These are phyloP conservation scores for Torulaspora pretoriensis DNA, from an alignment of 1,139 yeast genomes.

Conservation along the genomic window DNA sequence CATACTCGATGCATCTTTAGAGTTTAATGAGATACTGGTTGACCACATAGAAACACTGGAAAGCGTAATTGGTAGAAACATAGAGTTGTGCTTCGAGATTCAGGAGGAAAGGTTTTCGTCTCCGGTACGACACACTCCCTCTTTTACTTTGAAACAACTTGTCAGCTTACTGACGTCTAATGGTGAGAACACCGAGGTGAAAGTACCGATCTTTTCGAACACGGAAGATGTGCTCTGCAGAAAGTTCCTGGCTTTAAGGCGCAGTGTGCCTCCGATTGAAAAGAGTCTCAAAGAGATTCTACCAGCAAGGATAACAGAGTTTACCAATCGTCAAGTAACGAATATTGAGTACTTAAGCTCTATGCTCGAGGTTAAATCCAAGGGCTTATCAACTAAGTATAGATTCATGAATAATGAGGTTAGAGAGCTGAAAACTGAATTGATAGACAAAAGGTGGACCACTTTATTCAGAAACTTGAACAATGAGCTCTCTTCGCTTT, in stretches of 20 bases:
- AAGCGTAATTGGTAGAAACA: constrained; percentile 48
- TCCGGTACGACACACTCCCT: constrained; percentile 43
- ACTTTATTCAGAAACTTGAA: constrained; percentile 46
- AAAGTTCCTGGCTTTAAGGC: constrained; percentile 36
- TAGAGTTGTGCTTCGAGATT: constrained; percentile 40
- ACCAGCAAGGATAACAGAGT: constrained; percentile 48
- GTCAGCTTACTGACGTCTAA: constrained; percentile 40
- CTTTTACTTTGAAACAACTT: constrained; percentile 43
- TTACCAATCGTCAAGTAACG: constrained; percentile 24
- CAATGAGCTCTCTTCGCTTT: constrained; percentile 38
- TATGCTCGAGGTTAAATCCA: constrained; percentile 42
- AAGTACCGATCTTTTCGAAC: constrained; percentile 38
- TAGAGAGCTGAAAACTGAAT: constrained; percentile 41
- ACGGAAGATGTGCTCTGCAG: constrained; percentile 42
- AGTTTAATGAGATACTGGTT: constrained; percentile 54
- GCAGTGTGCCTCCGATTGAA: constrained; percentile 32
- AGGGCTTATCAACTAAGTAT: constrained; percentile 42
- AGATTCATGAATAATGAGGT: constrained; percentile 42
- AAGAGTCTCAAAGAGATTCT: constrained; percentile 56
- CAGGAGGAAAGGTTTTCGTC: constrained; percentile 43
- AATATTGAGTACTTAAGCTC: constrained; percentile 18
- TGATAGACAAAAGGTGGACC: constrained; percentile 56
- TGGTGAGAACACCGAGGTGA: constrained; percentile 33
- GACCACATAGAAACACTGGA: constrained; percentile 50
- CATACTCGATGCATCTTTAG: constrained; percentile 51